phyloP scores from a whole-genome alignment of 108 stramenopile genomes.

The Nitzschia sp. region DNA sequence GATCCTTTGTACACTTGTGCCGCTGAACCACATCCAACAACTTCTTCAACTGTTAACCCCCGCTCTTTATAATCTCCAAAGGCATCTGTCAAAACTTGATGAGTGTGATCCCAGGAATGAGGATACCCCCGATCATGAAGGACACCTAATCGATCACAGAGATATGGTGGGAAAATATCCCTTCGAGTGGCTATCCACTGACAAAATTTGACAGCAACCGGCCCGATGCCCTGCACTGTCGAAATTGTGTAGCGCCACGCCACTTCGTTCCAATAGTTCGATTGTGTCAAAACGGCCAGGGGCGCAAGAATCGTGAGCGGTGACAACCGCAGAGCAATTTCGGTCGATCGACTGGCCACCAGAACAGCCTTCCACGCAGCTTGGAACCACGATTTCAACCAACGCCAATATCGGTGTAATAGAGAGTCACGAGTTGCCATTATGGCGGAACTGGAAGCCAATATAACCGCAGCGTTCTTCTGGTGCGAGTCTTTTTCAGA shows the following conservation, averaged over 20 bases:
- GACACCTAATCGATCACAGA: constrained; percentile 70
- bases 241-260: constrained; percentile 74
- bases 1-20: constrained; percentile 87
- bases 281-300: constrained; percentile 42
- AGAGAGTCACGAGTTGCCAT: background rate
- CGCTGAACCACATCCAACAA: constrained; percentile 85
- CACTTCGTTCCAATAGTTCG: constrained; percentile 45
- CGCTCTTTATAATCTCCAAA: constrained; percentile 75
- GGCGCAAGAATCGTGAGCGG: constrained; percentile 71
- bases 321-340: constrained; percentile 64
- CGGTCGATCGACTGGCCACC: constrained; percentile 41
- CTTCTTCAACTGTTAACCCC: constrained; percentile 54
- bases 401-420: background rate
- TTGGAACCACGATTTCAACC: constrained; percentile 25
- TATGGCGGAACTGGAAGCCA: constrained; percentile 7
- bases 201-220: constrained; percentile 81
- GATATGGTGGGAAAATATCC: constrained; percentile 73
- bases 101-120: constrained; percentile 74
- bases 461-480: background rate
- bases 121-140: constrained; percentile 67
- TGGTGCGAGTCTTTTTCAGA: no score
- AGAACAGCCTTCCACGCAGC: constrained; percentile 22
- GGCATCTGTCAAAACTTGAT: constrained; percentile 53
- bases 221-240: constrained; percentile 75
- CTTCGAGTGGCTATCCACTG: constrained; percentile 91